phyloP scores from a whole-genome alignment of 306 rosid genomes.

The Cyclanthera cordifolia region DNA sequence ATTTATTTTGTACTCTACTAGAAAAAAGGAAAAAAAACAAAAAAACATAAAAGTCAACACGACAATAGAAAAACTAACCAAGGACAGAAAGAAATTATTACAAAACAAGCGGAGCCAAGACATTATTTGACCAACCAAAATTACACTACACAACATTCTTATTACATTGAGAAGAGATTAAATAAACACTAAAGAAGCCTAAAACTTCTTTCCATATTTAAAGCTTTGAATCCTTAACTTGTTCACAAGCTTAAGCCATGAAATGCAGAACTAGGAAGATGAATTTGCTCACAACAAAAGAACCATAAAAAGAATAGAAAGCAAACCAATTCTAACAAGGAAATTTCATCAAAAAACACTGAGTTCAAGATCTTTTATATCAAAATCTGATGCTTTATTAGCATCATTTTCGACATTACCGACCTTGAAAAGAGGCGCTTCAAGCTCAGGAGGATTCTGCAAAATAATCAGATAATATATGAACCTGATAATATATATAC shows the following conservation, averaged over 20 bases:
- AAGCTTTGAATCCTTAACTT: background rate
- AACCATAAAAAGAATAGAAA: slow-evolving; percentile 5
- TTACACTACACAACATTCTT: slow-evolving; percentile 1
- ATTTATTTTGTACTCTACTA: too few relatives aligned
- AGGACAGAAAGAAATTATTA: background rate
- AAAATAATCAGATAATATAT: background rate
- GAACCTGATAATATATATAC: too few relatives aligned
- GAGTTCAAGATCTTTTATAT: slow-evolving; percentile 38
- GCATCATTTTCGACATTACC: slow-evolving; percentile 42
- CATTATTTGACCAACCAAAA: slow-evolving; percentile 6
- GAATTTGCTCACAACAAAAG: background rate
- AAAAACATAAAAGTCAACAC: too few relatives aligned
- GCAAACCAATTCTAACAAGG: background rate
- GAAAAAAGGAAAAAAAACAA: too few relatives aligned
- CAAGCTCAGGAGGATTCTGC: slow-evolving; percentile 83
- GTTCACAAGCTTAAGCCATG: background rate
- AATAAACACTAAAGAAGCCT: slow-evolving; percentile 11
- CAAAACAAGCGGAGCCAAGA: background rate
- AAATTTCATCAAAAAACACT: slow-evolving; percentile 51
- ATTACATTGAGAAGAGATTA: slow-evolving; percentile 8
- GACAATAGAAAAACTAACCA: background rate
- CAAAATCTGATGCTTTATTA: slow-evolving; percentile 32
- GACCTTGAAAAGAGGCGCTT: slow-evolving; percentile 35
- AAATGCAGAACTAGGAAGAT: slow-evolving; percentile 4
- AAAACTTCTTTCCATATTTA: slow-evolving; percentile 2